Conservation (phyloP, 2,329 filamentous ascomycete genomes). For the Ceratocystis variospora region DNA sequence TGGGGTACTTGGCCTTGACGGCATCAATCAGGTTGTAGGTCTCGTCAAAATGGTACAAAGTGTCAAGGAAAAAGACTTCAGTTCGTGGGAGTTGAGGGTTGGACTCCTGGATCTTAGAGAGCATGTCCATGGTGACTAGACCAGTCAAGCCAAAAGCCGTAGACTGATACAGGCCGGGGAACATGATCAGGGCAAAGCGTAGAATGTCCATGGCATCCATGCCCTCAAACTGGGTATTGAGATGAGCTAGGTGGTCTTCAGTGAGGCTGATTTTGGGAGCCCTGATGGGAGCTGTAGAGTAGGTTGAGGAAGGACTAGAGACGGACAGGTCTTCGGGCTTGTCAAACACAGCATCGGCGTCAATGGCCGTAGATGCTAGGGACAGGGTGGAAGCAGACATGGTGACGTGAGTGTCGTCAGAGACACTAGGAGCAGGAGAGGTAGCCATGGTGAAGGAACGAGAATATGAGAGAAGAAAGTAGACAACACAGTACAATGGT, state of each 20-base stretch:
- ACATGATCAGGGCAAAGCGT: conserved; percentile 78
- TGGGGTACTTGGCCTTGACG: conserved; percentile 62
- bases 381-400: conserved; percentile 17
- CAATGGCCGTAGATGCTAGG: conserved; percentile 19
- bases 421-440: conserved; percentile 15
- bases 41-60: conserved; percentile 68
- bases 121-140: conserved; percentile 72
- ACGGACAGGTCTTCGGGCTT: conserved; percentile 57
- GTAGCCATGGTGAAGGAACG: conserved; percentile 12
- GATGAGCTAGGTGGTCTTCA: conserved; percentile 71
- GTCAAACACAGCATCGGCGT: conserved; percentile 30
- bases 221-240: conserved; percentile 78
- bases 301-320: conserved; percentile 47
- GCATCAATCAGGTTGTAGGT: conserved; percentile 61
- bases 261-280: conserved; percentile 75
- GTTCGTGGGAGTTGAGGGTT: conserved; percentile 45
- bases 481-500: conserved; percentile 6
- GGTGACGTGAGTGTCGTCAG: conserved; percentile 13
- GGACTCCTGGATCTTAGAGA: conserved; percentile 57
- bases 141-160: conserved; percentile 73
- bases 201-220: conserved; percentile 85
- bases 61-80: conserved; percentile 70
- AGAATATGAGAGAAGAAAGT: conserved; percentile 2
- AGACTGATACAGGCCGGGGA: conserved; percentile 79
- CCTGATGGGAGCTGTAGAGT: conserved; percentile 23